Evolutionary conservation across 2,329 filamentous ascomycete species (phyloP).

Genomic region (Aureobasidium sp.): DNA sequence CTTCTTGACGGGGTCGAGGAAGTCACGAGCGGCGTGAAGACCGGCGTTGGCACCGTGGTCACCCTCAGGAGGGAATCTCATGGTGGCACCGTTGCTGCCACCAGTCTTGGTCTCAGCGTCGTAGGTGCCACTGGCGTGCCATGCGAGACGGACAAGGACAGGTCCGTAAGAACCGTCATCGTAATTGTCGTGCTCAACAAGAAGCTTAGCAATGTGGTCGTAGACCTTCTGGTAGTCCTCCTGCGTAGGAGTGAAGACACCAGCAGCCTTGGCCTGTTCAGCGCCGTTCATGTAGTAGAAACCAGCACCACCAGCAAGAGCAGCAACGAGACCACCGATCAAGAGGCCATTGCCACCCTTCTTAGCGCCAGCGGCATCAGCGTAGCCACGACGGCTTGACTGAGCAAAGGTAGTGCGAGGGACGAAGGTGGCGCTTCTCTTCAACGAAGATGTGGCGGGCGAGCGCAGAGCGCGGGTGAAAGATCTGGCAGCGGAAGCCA

Average conservation of each 20-base stretch:
- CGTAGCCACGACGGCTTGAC: conserved; percentile 70
- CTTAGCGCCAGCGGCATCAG: conserved; percentile 40
- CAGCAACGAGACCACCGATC: conserved; percentile 52
- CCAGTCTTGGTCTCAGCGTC: conserved; percentile 82
- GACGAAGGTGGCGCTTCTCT: conserved; percentile 42
- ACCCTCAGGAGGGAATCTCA: conserved; percentile 85
- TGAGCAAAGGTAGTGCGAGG: conserved; percentile 64
- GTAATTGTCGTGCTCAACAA: conserved; percentile 89
- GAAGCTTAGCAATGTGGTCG: conserved; percentile 67
- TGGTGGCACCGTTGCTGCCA: conserved; percentile 92
- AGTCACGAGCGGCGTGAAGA: conserved; percentile 76
- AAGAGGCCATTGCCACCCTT: conserved; percentile 39
- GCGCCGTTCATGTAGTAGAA: conserved; percentile 56
- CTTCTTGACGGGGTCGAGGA: conserved; percentile 83
- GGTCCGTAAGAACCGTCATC: conserved; percentile 95
- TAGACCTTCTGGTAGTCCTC: conserved; percentile 95
- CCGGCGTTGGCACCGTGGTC: conserved; percentile 93
- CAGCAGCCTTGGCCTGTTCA: not conserved
- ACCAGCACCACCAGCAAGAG: conserved; percentile 55
- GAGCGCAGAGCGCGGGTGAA: conserved; percentile 34
- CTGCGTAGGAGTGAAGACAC: conserved; percentile 63
- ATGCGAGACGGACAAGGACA: conserved; percentile 80
- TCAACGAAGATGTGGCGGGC: conserved; percentile 45
- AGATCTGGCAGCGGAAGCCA: conserved; percentile 31
- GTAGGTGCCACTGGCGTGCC: conserved; percentile 90